Percentiles rank a stretch among this genome's conserved stretches.
phyloP scores from a whole-genome alignment of 2,329 filamentous ascomycete genomes.

The Fusarium graminum region DNA sequence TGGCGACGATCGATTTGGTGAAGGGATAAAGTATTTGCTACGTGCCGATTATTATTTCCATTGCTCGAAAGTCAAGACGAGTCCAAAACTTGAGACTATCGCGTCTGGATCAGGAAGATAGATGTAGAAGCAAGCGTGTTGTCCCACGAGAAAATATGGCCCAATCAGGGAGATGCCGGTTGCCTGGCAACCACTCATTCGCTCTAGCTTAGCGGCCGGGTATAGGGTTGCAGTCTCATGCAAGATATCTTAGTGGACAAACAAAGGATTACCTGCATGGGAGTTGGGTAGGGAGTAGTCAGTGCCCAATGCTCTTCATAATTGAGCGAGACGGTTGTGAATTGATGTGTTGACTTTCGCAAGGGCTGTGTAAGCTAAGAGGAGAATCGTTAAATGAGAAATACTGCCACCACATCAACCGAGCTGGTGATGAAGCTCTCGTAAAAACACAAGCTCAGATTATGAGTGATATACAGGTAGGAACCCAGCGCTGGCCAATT shows the following conservation, averaged over 20 bases:
- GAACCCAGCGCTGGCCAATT: too few relatives aligned
- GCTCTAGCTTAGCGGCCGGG: slow-evolving; percentile 22
- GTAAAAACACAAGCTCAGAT: too few relatives aligned
- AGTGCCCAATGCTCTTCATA: slow-evolving; percentile 1
- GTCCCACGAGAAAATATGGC: slow-evolving; percentile 42
- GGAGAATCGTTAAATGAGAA: background rate
- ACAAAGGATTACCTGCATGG: background rate
- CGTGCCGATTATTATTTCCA: slow-evolving; percentile 57
- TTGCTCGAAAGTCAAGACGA: slow-evolving; percentile 53
- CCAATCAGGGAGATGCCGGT: slow-evolving; percentile 52
- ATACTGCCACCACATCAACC: too few relatives aligned
- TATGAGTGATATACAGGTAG: too few relatives aligned
- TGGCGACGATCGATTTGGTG: slow-evolving; percentile 27
- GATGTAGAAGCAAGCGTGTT: slow-evolving; percentile 46
- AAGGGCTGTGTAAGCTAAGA: background rate
- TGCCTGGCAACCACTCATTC: slow-evolving; percentile 51
- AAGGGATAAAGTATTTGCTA: slow-evolving; percentile 54
- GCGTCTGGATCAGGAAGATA: slow-evolving; percentile 49
- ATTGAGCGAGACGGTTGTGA: background rate
- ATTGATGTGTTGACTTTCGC: background rate
- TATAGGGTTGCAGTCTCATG: slow-evolving; percentile 34
- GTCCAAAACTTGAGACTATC: slow-evolving; percentile 54
- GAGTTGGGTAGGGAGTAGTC: background rate
- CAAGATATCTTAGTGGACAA: slow-evolving; percentile 3
- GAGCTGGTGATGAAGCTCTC: too few relatives aligned